Evolutionary conservation across 106 monocot genomes (phyloP), one percentile per base, ranked within the genome.

Genomic region (Dioscorea zingiberensis): DNA sequence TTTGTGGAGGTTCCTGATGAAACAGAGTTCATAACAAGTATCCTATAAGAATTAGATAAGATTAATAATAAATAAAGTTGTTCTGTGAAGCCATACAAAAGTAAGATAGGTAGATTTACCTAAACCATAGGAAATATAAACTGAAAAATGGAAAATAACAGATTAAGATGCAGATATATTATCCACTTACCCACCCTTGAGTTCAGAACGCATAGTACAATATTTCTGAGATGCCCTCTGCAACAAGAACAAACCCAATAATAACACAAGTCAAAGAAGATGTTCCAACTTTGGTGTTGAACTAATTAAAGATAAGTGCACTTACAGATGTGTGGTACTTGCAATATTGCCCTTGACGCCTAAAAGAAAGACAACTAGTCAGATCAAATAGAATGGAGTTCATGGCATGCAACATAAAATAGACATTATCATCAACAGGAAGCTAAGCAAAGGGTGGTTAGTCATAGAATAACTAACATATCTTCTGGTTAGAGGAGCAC

Each of bases 121-220:
- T n/a, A n/a, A n/a, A n/a, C n/a, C n/a, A n/a, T n/a, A n/a, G n/a
- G n/a, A n/a, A n/a, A n/a, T n/a, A n/a, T n/a, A 47, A 47, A 7
- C 46, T 47, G 27, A n/a, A 55, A 14, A 1, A 59, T 17, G 48
- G 47, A 15, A 48, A 55, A 44, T 18, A 46, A 22, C 55, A 24
- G 63, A 55, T 8, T 0, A 55, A 38, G 8, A 65, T 24, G 27
- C 22, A 11, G 17, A 16, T 18, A 61, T 3, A 61, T 14, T 32
- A 53, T 13, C 32, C 22, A 80, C 90, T 77, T 73, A 97, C 97
- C 97, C 97, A 61, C 97, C 97, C 77, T 88, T 92, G 44, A 97
- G 88, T 65, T 97, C 97, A 21, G 85, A 55, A 19, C 91, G 85
- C 27, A 51, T 54, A 26, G 91, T 88, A 54, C 67, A 67, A 73